Percentiles rank a stretch among this genome's conserved stretches.
phyloP scores from a whole-genome alignment of 345 rosid species.

The Populus deltoides region DNA sequence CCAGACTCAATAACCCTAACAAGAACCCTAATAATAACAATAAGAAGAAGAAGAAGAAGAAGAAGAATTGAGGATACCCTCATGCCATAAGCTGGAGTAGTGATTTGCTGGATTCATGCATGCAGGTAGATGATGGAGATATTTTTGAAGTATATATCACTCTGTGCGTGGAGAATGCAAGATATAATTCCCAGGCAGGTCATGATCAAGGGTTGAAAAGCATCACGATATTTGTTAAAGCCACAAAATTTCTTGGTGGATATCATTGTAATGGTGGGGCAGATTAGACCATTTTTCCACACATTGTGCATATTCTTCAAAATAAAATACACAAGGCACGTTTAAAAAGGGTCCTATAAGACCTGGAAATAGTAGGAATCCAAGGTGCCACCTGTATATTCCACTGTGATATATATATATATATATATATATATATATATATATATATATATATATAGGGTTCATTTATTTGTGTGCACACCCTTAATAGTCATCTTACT shows the following conservation, averaged over 20 bases:
- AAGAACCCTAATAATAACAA: not conserved
- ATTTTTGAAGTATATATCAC: not conserved
- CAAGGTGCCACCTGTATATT: not conserved
- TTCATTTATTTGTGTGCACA: too few species aligned
- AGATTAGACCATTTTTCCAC: not conserved
- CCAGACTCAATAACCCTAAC: not conserved
- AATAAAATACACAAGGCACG: not conserved
- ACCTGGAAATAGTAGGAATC: not conserved
- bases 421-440: too few species aligned
- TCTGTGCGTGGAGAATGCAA: not conserved
- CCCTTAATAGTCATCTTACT: too few species aligned
- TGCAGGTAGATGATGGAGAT: not conserved
- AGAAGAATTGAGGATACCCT: not conserved
- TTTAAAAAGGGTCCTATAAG: not conserved
- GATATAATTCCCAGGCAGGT: not conserved
- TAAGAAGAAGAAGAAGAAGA: not conserved
- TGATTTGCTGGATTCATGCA: not conserved
- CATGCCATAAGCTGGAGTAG: not conserved
- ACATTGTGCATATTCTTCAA: not conserved
- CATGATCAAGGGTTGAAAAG: slow-evolving; percentile 15
- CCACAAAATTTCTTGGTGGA: slow-evolving; percentile 9
- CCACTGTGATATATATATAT: too few species aligned
- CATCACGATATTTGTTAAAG: not conserved
- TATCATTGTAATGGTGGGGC: slow-evolving; percentile 17
- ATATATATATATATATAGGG: too few species aligned